Percentiles rank a stretch among this genome's conserved stretches.
Conservation (phyloP, 441 rosid species). For the Breynia disticha region DNA sequence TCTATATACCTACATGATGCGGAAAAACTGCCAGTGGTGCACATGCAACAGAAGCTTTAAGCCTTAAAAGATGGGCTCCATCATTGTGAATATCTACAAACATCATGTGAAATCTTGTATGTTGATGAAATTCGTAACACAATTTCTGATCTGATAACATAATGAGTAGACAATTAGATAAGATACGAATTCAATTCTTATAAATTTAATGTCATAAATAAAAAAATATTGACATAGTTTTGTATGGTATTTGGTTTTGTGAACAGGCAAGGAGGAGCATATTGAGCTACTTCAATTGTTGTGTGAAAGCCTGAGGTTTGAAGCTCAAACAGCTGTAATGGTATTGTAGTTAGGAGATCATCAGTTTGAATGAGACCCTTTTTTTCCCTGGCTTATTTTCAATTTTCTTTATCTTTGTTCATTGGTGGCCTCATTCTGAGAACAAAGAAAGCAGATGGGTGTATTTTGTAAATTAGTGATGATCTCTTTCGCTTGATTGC, state of each 20-base stretch:
- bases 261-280: conserved; percentile 75
- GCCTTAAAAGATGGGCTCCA: conserved; percentile 9
- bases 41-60: conserved; percentile 15
- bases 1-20: conserved; percentile 7
- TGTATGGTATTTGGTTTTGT: background rate
- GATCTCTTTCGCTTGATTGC: background rate
- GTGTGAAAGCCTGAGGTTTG: conserved; percentile 57
- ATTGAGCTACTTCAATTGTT: conserved; percentile 87
- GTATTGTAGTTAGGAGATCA: conserved; percentile 6
- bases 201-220: too few relatives aligned
- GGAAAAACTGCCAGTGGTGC: conserved; percentile 18
- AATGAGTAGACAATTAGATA: too few relatives aligned
- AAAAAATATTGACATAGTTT: too few relatives aligned
- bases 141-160: too few relatives aligned
- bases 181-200: too few relatives aligned
- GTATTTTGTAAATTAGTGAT: background rate
- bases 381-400: background rate
- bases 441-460: background rate
- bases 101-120: background rate
- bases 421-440: background rate
- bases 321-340: conserved; percentile 1
- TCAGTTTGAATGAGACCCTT: background rate
- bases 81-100: background rate
- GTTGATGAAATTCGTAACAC: background rate
- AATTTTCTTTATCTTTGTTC: background rate